phyloP scores from a whole-genome alignment of 306 rosid genomes.

The Trichosanthes cucumerina region DNA sequence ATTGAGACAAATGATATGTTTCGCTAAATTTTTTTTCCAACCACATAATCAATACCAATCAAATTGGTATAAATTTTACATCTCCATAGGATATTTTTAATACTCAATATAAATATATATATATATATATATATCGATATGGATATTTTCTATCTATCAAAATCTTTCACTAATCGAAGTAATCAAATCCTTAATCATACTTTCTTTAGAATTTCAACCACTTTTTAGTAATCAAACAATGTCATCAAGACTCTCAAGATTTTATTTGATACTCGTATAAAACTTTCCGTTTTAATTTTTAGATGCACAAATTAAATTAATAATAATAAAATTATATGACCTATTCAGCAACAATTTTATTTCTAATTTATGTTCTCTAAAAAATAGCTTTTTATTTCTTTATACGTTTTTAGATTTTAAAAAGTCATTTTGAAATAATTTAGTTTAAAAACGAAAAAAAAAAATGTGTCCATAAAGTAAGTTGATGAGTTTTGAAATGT shows the following conservation, averaged over 20 bases:
- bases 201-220: neutral
- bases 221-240: neutral
- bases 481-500: neutral
- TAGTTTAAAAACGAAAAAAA: neutral
- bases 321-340: neutral
- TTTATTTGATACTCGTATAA: neutral
- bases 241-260: neutral
- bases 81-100: too few species aligned
- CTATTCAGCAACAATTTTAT: neutral
- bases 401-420: neutral
- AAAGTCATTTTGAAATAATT: neutral
- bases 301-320: neutral
- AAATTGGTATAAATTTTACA: too few species aligned
- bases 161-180: neutral
- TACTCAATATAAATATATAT: too few species aligned
- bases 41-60: too few species aligned
- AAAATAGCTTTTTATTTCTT: neutral
- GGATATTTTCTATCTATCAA: neutral
- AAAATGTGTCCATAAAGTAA: neutral
- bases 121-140: neutral
- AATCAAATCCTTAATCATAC: neutral
- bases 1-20: too few species aligned
- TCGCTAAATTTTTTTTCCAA: too few species aligned
- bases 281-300: neutral
- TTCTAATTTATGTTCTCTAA: neutral